Percentiles rank a stretch among this genome's conserved stretches.
These are phyloP conservation scores for Eremochloa ophiuroides DNA, from an alignment of 176 grass and related monocot species.

Conservation along the genomic window DNA sequence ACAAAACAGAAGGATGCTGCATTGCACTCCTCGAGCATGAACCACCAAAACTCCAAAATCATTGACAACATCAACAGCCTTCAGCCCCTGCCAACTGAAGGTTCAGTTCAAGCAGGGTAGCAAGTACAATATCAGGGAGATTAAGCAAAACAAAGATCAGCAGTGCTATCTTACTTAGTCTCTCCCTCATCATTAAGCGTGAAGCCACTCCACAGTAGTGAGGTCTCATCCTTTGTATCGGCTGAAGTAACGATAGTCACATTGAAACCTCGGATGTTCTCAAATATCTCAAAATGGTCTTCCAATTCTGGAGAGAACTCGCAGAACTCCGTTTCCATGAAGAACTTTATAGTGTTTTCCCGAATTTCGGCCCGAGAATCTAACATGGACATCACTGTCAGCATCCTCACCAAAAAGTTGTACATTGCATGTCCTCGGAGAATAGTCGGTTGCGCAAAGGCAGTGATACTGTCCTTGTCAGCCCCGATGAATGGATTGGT, in stretches of 20 bases:
- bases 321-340: slow-evolving; percentile 44
- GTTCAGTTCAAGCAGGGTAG: neutral
- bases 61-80: neutral
- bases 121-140: neutral
- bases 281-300: slow-evolving; percentile 49
- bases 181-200: slow-evolving; percentile 11
- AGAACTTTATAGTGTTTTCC: slow-evolving; percentile 46
- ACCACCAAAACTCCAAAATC: neutral
- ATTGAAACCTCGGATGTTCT: slow-evolving; percentile 48
- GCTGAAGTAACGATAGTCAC: slow-evolving; percentile 29
- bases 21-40: neutral
- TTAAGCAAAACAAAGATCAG: neutral
- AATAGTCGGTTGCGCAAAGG: slow-evolving; percentile 9
- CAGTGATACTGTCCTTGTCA: neutral
- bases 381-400: slow-evolving; percentile 48
- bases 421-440: slow-evolving; percentile 41
- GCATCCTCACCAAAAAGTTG: slow-evolving; percentile 32
- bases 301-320: slow-evolving; percentile 44
- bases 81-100: too few species aligned
- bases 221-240: slow-evolving; percentile 31
- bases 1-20: neutral
- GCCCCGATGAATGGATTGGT: slow-evolving; percentile 9
- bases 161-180: neutral
- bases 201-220: slow-evolving; percentile 25
- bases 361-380: slow-evolving; percentile 16